Evolutionary conservation across 148 eudicot genomes (phyloP).

Genomic region (Vaccinium myrtillus): DNA sequence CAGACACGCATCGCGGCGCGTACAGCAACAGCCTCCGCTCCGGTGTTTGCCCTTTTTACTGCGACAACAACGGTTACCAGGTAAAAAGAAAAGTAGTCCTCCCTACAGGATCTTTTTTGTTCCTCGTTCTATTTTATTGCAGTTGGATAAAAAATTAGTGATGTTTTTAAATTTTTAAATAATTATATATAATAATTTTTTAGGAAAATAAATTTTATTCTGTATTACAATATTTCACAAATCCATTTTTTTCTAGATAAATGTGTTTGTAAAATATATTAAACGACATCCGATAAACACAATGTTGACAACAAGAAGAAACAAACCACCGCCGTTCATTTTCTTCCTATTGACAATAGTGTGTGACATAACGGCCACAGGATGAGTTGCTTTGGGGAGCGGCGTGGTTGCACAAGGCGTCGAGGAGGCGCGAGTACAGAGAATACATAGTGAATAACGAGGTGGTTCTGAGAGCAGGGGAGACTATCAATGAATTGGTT

Average conservation of each 20-base stretch:
- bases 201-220: too few relatives aligned
- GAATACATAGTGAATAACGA: constrained; percentile 82
- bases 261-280: too few relatives aligned
- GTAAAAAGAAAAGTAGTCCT: constrained; percentile 11
- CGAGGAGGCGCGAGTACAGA: constrained; percentile 71
- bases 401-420: constrained; percentile 96
- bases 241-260: too few relatives aligned
- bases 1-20: constrained; percentile 87
- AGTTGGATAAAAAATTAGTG: too few relatives aligned
- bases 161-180: too few relatives aligned
- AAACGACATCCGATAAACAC: too few relatives aligned
- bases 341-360: neutral
- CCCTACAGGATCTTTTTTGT: too few relatives aligned
- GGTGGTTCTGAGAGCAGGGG: constrained; percentile 76
- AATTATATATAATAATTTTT: too few relatives aligned
- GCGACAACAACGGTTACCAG: constrained; percentile 87
- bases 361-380: constrained; percentile 19
- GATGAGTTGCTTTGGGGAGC: constrained; percentile 98
- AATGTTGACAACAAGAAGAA: too few relatives aligned
- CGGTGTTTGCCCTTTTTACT: constrained; percentile 87
- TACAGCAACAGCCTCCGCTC: constrained; percentile 61
- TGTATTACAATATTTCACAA: too few relatives aligned
- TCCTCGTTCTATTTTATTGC: too few relatives aligned
- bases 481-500: constrained; percentile 89
- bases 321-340: neutral